Conservation (phyloP, 495 filamentous ascomycete genomes). For the Xylaria cubensis region DNA sequence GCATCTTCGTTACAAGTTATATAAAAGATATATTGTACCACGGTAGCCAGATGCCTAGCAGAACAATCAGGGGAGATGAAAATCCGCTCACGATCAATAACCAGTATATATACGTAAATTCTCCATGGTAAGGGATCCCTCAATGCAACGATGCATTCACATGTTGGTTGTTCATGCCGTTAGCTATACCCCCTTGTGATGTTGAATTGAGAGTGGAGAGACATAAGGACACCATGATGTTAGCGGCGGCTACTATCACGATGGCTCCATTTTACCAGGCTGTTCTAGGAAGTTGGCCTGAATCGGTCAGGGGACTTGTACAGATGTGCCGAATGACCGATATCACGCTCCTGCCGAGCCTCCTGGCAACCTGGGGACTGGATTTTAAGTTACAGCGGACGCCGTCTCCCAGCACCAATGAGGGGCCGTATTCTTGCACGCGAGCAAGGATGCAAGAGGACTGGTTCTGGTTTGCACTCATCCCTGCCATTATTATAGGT, state of each 20-base stretch:
- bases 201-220: slow-evolving; percentile 19
- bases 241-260: slow-evolving; percentile 22
- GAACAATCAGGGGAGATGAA: not conserved
- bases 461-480: not conserved
- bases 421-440: slow-evolving; percentile 6
- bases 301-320: slow-evolving; percentile 20
- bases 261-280: slow-evolving; percentile 14
- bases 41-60: not conserved
- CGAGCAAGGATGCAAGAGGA: not conserved
- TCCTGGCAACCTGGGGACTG: not conserved
- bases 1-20: slow-evolving; percentile 4
- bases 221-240: slow-evolving; percentile 11
- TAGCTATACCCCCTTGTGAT: slow-evolving; percentile 14
- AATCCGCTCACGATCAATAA: not conserved
- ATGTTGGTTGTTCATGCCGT: slow-evolving; percentile 15
- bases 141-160: slow-evolving; percentile 12
- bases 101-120: slow-evolving; percentile 1
- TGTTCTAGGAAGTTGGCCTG: slow-evolving; percentile 21
- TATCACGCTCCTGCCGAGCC: slow-evolving; percentile 14
- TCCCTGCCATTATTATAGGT: not conserved
- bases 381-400: slow-evolving; percentile 7
- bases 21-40: not conserved
- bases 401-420: not conserved
- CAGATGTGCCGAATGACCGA: slow-evolving; percentile 18
- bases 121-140: not conserved